Conservation (phyloP, 208 protist species). For the Crithidia sp. region DNA sequence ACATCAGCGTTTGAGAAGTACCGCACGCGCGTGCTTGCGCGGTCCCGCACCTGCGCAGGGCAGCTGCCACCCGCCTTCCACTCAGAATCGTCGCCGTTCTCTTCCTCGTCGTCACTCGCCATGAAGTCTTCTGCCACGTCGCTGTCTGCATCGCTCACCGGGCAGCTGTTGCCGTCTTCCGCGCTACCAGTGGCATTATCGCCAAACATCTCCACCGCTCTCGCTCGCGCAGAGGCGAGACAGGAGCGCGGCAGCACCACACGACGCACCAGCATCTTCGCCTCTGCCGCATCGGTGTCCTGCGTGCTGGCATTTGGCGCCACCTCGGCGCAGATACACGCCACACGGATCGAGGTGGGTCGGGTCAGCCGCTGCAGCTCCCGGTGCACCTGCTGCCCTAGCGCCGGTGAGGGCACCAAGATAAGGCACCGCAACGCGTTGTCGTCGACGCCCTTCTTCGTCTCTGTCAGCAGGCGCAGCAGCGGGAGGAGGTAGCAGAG, state of each 20-base stretch:
- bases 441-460: slow-evolving; percentile 63
- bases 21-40: slow-evolving; percentile 3
- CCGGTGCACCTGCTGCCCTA: slow-evolving; percentile 81
- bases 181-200: not conserved
- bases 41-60: not conserved
- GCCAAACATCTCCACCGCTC: not conserved
- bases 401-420: slow-evolving; percentile 79
- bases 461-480: slow-evolving; percentile 63
- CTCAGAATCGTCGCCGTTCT: slow-evolving; percentile 3
- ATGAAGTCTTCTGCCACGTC: not conserved
- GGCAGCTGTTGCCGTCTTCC: not conserved
- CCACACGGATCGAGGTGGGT: slow-evolving; percentile 65
- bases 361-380: slow-evolving; percentile 70
- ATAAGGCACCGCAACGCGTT: slow-evolving; percentile 76
- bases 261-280: slow-evolving; percentile 54
- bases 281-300: slow-evolving; percentile 38
- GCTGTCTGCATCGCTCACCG: not conserved
- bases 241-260: slow-evolving; percentile 25
- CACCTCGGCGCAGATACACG: slow-evolving; percentile 65
- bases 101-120: not conserved
- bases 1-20: slow-evolving; percentile 85
- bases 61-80: not conserved
- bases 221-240: not conserved
- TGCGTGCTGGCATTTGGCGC: not conserved
- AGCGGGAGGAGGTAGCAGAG: slow-evolving; percentile 89